Conservation (phyloP, 257 asterid species). For the Solanum piurae region DNA sequence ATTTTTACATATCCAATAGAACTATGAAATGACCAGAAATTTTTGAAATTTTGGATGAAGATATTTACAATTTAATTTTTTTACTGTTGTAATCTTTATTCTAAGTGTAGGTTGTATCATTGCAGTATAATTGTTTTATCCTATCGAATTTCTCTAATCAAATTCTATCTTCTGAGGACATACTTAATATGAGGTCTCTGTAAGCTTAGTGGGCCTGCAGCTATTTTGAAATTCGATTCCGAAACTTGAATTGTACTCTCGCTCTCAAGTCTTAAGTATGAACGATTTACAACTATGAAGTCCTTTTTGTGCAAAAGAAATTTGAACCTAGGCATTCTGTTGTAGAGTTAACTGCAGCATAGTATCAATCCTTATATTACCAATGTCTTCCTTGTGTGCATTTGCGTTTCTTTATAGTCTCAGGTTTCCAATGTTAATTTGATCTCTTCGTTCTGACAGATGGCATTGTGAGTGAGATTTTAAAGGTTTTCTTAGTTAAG, state of each 20-base stretch:
- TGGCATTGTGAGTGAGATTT: constrained; percentile 53
- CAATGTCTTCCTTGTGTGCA: not conserved
- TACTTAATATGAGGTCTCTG: not conserved
- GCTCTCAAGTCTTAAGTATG: not conserved
- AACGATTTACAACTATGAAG: not conserved
- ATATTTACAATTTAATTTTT: not conserved
- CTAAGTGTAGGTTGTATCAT: not conserved
- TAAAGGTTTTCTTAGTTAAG: constrained; percentile 54
- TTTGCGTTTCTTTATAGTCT: not conserved
- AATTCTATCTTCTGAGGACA: not conserved
- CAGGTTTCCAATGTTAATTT: not conserved
- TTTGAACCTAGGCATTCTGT: not conserved
- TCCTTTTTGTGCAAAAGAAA: not conserved
- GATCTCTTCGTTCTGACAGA: constrained; percentile 29
- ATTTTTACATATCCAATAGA: not conserved
- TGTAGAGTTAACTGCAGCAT: not conserved
- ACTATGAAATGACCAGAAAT: not conserved
- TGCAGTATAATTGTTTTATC: not conserved
- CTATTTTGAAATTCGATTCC: not conserved
- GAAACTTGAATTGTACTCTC: not conserved
- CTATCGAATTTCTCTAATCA: not conserved
- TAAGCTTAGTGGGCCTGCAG: not conserved
- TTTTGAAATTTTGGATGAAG: not conserved
- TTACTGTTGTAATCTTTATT: not conserved
- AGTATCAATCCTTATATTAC: not conserved